These are phyloP conservation scores for Cucurbita pepo DNA, from an alignment of 306 rosid genomes.

Conservation along the genomic window DNA sequence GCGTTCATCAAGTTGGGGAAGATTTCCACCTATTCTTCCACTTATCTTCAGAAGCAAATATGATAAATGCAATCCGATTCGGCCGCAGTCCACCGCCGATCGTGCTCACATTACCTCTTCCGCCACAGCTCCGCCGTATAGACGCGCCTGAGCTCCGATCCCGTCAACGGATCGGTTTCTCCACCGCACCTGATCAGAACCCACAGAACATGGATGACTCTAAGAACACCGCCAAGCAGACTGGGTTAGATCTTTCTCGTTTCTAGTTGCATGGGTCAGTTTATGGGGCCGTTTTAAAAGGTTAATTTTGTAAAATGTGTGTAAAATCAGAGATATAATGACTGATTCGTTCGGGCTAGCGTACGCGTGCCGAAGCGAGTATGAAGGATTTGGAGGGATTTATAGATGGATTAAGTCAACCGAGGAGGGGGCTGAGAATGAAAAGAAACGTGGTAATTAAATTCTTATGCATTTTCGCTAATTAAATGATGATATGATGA, in stretches of 20 bases:
- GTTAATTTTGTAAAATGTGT: background rate
- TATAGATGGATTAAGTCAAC: slow-evolving; percentile 28
- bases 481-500: no score
- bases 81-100: background rate
- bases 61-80: background rate
- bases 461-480: no score
- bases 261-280: no score
- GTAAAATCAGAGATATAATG: slow-evolving; percentile 47
- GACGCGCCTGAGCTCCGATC: background rate
- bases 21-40: background rate
- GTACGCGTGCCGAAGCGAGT: slow-evolving; percentile 56
- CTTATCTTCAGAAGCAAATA: background rate
- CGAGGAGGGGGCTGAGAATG: slow-evolving; percentile 1
- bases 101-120: background rate
- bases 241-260: background rate
- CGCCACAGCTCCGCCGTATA: background rate
- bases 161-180: background rate
- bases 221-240: background rate
- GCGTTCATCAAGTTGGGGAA: background rate
- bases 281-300: no score
- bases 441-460: no score
- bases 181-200: background rate
- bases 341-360: slow-evolving; percentile 77
- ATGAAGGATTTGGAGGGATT: slow-evolving; percentile 81
- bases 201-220: background rate